Conservation (phyloP, 176 grass and related monocot genomes). For the Phoenix roebelenii region DNA sequence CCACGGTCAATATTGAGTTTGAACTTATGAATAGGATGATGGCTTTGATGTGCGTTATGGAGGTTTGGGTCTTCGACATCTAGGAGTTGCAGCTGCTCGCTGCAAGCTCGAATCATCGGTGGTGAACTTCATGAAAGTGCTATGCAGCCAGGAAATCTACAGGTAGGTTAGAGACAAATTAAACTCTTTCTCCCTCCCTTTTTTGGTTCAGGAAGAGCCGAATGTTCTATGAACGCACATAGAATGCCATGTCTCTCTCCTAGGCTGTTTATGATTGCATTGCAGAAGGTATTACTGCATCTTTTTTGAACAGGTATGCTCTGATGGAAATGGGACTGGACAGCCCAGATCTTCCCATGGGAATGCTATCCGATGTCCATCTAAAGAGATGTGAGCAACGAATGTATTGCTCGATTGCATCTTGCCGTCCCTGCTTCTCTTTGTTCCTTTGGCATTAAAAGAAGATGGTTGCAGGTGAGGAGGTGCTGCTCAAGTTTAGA, state of each 20-base stretch:
- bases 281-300: neutral
- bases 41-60: conserved; percentile 56
- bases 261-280: neutral
- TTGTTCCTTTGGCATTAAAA: too few relatives aligned
- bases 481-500: conserved; percentile 39
- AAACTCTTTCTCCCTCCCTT: neutral
- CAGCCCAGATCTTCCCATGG: conserved; percentile 51
- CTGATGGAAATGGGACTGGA: conserved; percentile 71
- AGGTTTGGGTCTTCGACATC: conserved; percentile 35
- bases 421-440: too few relatives aligned
- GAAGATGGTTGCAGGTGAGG: conserved; percentile 32
- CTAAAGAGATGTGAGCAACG: conserved; percentile 44
- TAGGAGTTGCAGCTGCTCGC: conserved; percentile 45
- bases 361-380: conserved; percentile 70
- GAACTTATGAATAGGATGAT: conserved; percentile 32
- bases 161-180: conserved; percentile 16
- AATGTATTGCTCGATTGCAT: too few relatives aligned
- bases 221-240: too few relatives aligned
- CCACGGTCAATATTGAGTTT: too few relatives aligned
- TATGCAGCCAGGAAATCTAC: conserved; percentile 90
- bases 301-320: conserved; percentile 44
- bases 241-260: neutral
- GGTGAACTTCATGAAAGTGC: conserved; percentile 49
- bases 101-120: conserved; percentile 60
- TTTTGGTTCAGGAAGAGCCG: too few relatives aligned